Conservation (phyloP, 768 basidiomycete genomes). For the Psilocybe cubensis region DNA sequence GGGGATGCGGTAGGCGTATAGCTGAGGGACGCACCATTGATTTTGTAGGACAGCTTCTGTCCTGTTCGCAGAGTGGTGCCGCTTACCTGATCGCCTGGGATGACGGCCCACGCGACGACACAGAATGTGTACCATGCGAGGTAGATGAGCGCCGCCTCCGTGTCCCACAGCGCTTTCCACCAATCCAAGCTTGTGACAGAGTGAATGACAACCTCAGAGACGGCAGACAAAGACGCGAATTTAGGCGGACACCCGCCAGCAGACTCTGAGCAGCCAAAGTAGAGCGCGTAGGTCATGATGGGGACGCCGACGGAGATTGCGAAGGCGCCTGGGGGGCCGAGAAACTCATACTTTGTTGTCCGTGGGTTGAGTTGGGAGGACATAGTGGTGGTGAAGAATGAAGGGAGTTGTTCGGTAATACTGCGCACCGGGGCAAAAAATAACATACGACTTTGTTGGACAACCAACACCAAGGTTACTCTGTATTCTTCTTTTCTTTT, state of each 20-base stretch:
- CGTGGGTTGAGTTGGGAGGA: constrained; percentile 59
- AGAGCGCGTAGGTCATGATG: constrained; percentile 70
- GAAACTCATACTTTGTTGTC: constrained; percentile 78
- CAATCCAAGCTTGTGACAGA: constrained; percentile 54
- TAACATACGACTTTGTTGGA: constrained; percentile 4
- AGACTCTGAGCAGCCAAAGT: constrained; percentile 75
- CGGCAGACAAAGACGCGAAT: constrained; percentile 27
- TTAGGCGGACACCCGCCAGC: constrained; percentile 70
- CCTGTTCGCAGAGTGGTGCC: constrained; percentile 79
- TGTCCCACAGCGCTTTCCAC: constrained; percentile 88
- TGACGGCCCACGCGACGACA: constrained; percentile 76
- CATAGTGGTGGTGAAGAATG: background rate
- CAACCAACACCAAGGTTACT: background rate
- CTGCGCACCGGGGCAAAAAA: background rate
- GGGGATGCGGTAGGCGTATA: background rate
- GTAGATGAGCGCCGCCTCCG: constrained; percentile 75
- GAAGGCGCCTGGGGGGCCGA: constrained; percentile 80
- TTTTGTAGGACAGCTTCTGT: constrained; percentile 81
- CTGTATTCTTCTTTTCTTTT: background rate
- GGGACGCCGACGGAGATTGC: constrained; percentile 75
- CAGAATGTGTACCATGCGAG: constrained; percentile 89
- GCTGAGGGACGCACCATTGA: constrained; percentile 72
- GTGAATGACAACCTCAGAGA: constrained; percentile 48
- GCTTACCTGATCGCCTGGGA: constrained; percentile 76
- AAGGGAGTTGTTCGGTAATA: background rate